Conservation (phyloP, 208 protist genomes). For the Vickermania ingenoplastis region DNA sequence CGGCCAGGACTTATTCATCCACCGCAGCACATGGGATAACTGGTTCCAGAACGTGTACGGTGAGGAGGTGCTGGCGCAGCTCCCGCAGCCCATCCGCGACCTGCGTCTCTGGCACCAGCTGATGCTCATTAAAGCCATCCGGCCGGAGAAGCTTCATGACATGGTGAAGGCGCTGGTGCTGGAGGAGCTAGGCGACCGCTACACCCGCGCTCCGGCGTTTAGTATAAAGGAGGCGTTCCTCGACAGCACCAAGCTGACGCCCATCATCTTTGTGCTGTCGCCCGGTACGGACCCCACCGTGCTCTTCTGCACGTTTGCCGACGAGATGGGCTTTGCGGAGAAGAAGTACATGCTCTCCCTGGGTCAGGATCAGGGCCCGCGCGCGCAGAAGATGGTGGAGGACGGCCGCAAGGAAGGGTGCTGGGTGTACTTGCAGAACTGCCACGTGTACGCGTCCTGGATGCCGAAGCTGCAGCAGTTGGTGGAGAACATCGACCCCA, state of each 20-base stretch:
- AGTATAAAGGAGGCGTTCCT: slow-evolving; percentile 74
- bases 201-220: slow-evolving; percentile 76
- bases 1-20: slow-evolving; percentile 50
- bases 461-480: slow-evolving; percentile 88
- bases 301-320: slow-evolving; percentile 87
- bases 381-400: slow-evolving; percentile 81
- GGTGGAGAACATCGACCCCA: slow-evolving; percentile 69
- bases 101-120: slow-evolving; percentile 76
- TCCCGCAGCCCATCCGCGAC: slow-evolving; percentile 19
- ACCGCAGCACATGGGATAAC: slow-evolving; percentile 44
- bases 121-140: slow-evolving; percentile 74
- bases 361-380: slow-evolving; percentile 90
- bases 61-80: slow-evolving; percentile 41
- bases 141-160: slow-evolving; percentile 78
- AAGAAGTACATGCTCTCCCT: slow-evolving; percentile 87
- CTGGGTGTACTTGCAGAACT: slow-evolving; percentile 96
- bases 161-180: slow-evolving; percentile 50
- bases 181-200: slow-evolving; percentile 65
- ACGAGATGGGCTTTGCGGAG: slow-evolving; percentile 75
- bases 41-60: slow-evolving; percentile 83
- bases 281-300: slow-evolving; percentile 89
- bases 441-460: slow-evolving; percentile 92
- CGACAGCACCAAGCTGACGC: slow-evolving; percentile 82
- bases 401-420: slow-evolving; percentile 61
- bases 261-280: slow-evolving; percentile 93